phyloP scores from a whole-genome alignment of 169 alveolate genomes.

The Pseudocohnilembus persalinus region DNA sequence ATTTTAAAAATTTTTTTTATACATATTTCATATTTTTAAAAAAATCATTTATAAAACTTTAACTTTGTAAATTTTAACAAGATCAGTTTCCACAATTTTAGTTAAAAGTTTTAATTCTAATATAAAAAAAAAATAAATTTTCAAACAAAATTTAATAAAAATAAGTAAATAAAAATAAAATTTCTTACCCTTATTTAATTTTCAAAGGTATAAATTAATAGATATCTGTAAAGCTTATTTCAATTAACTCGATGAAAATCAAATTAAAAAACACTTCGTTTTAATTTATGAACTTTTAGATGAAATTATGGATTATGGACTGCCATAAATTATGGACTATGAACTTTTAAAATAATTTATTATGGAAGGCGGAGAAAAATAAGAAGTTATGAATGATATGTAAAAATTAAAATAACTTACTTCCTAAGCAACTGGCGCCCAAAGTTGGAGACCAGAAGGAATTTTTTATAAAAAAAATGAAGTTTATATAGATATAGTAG shows the following conservation, averaged over 20 bases:
- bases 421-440: constrained; percentile 91
- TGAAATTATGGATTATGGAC: constrained; percentile 89
- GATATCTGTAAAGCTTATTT: constrained; percentile 80
- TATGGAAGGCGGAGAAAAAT: constrained; percentile 74
- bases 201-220: constrained; percentile 36
- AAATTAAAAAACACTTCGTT: constrained; percentile 80
- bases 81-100: too few relatives aligned
- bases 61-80: too few relatives aligned
- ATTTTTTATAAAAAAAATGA: constrained; percentile 84
- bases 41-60: too few relatives aligned
- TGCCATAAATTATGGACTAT: constrained; percentile 90
- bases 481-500: constrained; percentile 89
- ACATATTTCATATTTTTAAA: too few relatives aligned
- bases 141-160: neutral
- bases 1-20: neutral
- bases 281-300: constrained; percentile 86
- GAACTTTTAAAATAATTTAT: constrained; percentile 86
- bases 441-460: constrained; percentile 91
- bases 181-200: neutral
- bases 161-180: too few relatives aligned
- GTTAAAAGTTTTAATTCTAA: too few relatives aligned
- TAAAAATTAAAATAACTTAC: constrained; percentile 84
- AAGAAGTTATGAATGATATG: constrained; percentile 64
- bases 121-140: too few relatives aligned
- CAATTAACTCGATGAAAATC: constrained; percentile 78